Evolutionary conservation across 2,329 filamentous ascomycete species (phyloP).

Genomic region (Pseudogymnoascus destructans): DNA sequence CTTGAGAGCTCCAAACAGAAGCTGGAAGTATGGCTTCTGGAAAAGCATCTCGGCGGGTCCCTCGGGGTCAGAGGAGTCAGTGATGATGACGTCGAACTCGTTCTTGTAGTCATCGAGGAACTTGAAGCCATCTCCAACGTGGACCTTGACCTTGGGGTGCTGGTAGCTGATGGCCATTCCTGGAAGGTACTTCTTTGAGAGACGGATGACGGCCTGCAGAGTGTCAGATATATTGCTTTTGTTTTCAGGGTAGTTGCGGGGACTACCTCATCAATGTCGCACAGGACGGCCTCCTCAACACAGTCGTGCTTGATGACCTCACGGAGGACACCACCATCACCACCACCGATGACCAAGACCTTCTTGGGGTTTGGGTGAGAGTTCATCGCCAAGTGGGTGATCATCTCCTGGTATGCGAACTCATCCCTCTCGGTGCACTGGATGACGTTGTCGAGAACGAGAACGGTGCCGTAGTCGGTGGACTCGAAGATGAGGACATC

Average conservation of each 20-base stretch:
- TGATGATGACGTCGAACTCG: conserved; percentile 98
- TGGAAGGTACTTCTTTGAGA: conserved; percentile 96
- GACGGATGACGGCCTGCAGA: conserved; percentile 73
- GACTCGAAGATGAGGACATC: conserved; percentile 98
- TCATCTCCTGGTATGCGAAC: conserved; percentile 99
- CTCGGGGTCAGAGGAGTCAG: conserved; percentile 94
- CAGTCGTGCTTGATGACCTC: conserved; percentile 98
- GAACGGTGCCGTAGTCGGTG: conserved; percentile 87
- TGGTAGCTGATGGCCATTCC: conserved; percentile 87
- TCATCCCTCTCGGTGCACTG: conserved; percentile 98
- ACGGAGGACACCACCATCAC: conserved; percentile 91
- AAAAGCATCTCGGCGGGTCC: conserved; percentile 93
- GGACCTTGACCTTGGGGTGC: conserved; percentile 84
- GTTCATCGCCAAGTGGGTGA: conserved; percentile 96
- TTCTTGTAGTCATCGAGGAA: conserved; percentile 95
- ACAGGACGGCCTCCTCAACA: conserved; percentile 90
- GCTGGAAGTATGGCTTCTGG: conserved; percentile 97
- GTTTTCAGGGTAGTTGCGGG: not conserved
- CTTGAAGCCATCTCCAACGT: conserved; percentile 97
- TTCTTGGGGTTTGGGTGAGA: conserved; percentile 97
- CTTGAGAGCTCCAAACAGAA: conserved; percentile 76
- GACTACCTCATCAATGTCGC: conserved; percentile 86
- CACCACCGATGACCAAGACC: conserved; percentile 94
- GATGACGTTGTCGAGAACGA: conserved; percentile 97
- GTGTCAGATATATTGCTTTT: not conserved